These are phyloP conservation scores for Dothideomycetes sp. DNA, from an alignment of 2,329 filamentous ascomycete genomes.

Conservation along the genomic window DNA sequence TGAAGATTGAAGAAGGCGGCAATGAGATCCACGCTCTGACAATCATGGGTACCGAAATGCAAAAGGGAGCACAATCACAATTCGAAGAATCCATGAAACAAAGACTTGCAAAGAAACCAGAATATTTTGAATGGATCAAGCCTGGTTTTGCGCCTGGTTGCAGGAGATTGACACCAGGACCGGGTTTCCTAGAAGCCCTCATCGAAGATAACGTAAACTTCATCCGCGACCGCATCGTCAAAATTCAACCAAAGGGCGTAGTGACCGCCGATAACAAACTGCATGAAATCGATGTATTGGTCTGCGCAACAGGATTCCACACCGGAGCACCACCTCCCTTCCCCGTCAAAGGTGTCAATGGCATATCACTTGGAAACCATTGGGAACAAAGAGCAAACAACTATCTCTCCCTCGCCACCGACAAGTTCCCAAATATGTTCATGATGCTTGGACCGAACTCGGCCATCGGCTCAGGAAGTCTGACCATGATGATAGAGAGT, in stretches of 20 bases:
- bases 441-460: conserved; percentile 35
- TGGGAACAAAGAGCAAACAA: conserved; percentile 26
- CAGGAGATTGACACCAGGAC: conserved; percentile 41
- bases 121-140: conserved; percentile 33
- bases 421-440: conserved; percentile 31
- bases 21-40: conserved; percentile 20
- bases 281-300: conserved; percentile 34
- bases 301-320: conserved; percentile 34
- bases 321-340: conserved; percentile 31
- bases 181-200: conserved; percentile 44
- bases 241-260: conserved; percentile 30
- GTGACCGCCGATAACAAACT: conserved; percentile 32
- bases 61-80: conserved; percentile 27
- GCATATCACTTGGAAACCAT: conserved; percentile 25
- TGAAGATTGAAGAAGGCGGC: conserved; percentile 31
- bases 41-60: conserved; percentile 29
- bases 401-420: conserved; percentile 17
- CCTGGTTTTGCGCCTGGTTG: conserved; percentile 39
- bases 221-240: conserved; percentile 31
- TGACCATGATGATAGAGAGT: conserved; percentile 35
- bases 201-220: conserved; percentile 37
- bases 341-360: conserved; percentile 26
- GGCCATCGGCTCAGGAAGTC: conserved; percentile 31
- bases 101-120: conserved; percentile 28
- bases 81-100: conserved; percentile 36